Percentiles rank a stretch among this genome's conserved stretches.
These are phyloP conservation scores for Tylopilus intermedius DNA, from an alignment of 768 basidiomycete species.

Conservation along the genomic window DNA sequence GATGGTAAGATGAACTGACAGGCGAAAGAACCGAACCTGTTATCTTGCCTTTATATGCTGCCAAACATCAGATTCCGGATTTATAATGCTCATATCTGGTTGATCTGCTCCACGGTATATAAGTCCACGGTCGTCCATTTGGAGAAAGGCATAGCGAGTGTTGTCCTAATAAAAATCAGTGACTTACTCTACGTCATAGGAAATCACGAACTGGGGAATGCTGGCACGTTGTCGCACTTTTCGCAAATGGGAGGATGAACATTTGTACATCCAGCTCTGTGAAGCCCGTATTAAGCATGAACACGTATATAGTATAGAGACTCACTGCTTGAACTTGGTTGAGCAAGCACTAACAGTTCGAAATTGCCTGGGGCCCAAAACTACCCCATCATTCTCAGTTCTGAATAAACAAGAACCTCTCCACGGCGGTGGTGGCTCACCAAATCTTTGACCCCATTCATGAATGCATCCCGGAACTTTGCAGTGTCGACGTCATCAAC, in stretches of 20 bases:
- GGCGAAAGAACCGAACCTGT: conserved; percentile 1
- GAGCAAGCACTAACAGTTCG: conserved; percentile 75
- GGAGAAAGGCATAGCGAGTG: conserved; percentile 90
- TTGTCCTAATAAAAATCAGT: conserved; percentile 63
- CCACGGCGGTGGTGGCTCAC: conserved; percentile 38
- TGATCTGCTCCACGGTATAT: conserved; percentile 96
- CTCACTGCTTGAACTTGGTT: conserved; percentile 48
- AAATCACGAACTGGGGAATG: conserved; percentile 71
- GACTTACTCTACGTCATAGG: background rate
- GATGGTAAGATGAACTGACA: background rate
- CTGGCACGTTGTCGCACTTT: conserved; percentile 88
- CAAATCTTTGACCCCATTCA: conserved; percentile 71
- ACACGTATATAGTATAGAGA: background rate
- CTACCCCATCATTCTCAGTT: conserved; percentile 35
- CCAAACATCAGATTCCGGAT: conserved; percentile 97
- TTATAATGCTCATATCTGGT: conserved; percentile 96
- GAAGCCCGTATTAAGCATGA: conserved; percentile 2
- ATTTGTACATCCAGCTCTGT: conserved; percentile 64
- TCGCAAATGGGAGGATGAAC: conserved; percentile 87
- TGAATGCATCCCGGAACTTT: conserved; percentile 77
- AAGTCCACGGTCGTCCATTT: conserved; percentile 90
- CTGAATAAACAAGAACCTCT: background rate
- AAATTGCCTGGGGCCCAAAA: conserved; percentile 95
- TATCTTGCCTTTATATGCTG: conserved; percentile 80
- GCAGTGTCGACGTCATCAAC: conserved; percentile 55